Evolutionary conservation across 176 grass and related monocot species (phyloP).

Genomic region (Oryza rufipogon): DNA sequence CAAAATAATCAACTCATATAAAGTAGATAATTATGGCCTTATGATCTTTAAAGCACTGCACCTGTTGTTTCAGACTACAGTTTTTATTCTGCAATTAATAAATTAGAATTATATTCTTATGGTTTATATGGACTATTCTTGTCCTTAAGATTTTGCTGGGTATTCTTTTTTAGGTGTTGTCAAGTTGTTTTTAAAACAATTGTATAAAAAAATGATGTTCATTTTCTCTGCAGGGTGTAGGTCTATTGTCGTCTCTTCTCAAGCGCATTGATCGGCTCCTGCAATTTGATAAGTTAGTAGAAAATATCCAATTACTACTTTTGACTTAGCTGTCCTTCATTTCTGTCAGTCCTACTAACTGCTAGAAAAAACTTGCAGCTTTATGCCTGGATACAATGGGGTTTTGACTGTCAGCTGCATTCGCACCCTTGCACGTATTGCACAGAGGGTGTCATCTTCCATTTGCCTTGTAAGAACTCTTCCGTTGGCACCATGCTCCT

Average conservation of each 20-base stretch:
- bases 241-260: slow-evolving; percentile 76
- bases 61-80: slow-evolving; percentile 25
- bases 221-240: slow-evolving; percentile 58
- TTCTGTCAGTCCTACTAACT: slow-evolving; percentile 34
- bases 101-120: not conserved
- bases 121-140: not conserved
- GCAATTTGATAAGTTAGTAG: slow-evolving; percentile 83
- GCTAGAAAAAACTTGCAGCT: slow-evolving; percentile 55
- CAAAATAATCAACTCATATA: not conserved
- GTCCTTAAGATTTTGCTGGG: slow-evolving; percentile 19
- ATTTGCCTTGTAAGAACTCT: slow-evolving; percentile 63
- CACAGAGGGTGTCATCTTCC: slow-evolving; percentile 79
- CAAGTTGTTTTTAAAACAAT: slow-evolving; percentile 20
- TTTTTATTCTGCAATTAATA: not conserved
- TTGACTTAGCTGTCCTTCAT: slow-evolving; percentile 5
- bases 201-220: not conserved
- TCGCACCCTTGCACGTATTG: slow-evolving; percentile 88
- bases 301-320: slow-evolving; percentile 26
- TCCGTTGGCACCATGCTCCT: slow-evolving; percentile 1
- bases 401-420: slow-evolving; percentile 96
- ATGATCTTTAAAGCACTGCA: not conserved
- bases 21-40: not conserved
- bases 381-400: slow-evolving; percentile 96
- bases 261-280: slow-evolving; percentile 90
- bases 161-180: slow-evolving; percentile 5